Evolutionary conservation across 495 filamentous ascomycete genomes (phyloP).

Genomic region (Talaromyces borbonicus): DNA sequence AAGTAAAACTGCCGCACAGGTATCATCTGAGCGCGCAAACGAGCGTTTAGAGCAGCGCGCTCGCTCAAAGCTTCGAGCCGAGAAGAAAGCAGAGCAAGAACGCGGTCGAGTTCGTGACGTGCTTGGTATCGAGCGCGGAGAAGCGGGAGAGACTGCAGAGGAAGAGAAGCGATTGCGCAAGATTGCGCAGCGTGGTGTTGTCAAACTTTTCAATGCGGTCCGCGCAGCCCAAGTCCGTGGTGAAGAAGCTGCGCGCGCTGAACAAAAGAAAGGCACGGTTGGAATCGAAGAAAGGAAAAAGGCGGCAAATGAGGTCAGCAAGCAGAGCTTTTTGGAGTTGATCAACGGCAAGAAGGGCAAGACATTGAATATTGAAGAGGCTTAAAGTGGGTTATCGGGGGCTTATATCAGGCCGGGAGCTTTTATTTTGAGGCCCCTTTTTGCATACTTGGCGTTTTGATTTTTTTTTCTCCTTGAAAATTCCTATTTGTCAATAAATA

Average conservation of each 20-base stretch:
- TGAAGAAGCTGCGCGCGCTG: conserved; percentile 59
- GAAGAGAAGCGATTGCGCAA: conserved; percentile 74
- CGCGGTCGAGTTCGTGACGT: conserved; percentile 84
- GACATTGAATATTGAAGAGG: conserved; percentile 39
- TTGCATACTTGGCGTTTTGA: conserved; percentile 1
- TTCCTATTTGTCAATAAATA: background rate
- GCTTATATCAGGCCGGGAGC: too few species aligned
- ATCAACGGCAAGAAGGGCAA: conserved; percentile 54
- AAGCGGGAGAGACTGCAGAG: conserved; percentile 50
- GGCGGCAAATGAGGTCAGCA: conserved; percentile 86
- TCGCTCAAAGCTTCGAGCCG: conserved; percentile 62
- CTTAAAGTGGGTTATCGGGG: too few species aligned
- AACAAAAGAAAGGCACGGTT: conserved; percentile 61
- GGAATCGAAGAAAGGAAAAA: conserved; percentile 67
- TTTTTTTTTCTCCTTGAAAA: background rate
- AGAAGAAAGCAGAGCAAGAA: conserved; percentile 72
- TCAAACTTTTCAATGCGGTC: conserved; percentile 94
- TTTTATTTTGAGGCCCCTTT: background rate
- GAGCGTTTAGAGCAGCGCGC: conserved; percentile 72
- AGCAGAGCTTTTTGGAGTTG: conserved; percentile 88
- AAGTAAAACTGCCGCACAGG: conserved; percentile 55
- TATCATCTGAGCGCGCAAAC: conserved; percentile 56
- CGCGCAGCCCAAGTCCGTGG: conserved; percentile 81
- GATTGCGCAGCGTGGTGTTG: conserved; percentile 81
- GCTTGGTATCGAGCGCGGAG: conserved; percentile 41